Evolutionary conservation across 352 stramenopile species (phyloP).

Genomic region (Pythium plurisporium): DNA sequence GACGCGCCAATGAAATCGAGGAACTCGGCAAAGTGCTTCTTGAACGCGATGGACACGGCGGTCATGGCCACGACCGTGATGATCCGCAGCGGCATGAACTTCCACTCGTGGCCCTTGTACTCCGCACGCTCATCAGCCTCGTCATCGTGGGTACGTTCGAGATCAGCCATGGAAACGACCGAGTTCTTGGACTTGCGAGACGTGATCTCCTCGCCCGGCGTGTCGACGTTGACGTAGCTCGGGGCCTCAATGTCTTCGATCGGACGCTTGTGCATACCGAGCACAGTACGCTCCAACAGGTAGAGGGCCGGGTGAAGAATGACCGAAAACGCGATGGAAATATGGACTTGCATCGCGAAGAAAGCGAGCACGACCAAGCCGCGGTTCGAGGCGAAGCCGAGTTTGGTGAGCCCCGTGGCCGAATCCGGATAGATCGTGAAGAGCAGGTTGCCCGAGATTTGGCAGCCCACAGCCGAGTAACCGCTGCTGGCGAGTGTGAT

Average conservation of each 20-base stretch:
- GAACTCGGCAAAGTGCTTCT: constrained; percentile 55
- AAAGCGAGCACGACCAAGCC: constrained; percentile 28
- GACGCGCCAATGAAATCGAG: constrained; percentile 63
- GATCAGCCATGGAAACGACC: constrained; percentile 32
- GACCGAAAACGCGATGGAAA: constrained; percentile 52
- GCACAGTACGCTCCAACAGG: constrained; percentile 36
- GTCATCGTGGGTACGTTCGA: constrained; percentile 29
- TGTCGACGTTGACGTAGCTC: constrained; percentile 3
- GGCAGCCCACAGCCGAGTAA: constrained; percentile 55
- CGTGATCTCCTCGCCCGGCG: constrained; percentile 9
- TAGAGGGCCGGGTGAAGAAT: constrained; percentile 56
- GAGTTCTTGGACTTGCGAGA: constrained; percentile 29
- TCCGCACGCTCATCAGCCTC: constrained; percentile 31
- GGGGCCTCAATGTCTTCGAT: constrained; percentile 14
- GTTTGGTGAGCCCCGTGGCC: constrained; percentile 21
- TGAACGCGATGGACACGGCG: constrained; percentile 22
- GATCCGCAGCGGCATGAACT: constrained; percentile 49
- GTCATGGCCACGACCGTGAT: constrained; percentile 48
- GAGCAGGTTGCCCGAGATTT: constrained; percentile 64
- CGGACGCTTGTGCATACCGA: constrained; percentile 47
- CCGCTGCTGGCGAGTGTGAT: constrained; percentile 35
- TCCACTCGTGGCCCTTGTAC: constrained; percentile 40
- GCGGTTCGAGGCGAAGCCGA: constrained; percentile 27
- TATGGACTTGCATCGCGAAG: constrained; percentile 54
- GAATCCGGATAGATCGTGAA: constrained; percentile 55